Evolutionary conservation across 2,329 filamentous ascomycete genomes (phyloP).

Genomic region (Parastagonospora avenae): DNA sequence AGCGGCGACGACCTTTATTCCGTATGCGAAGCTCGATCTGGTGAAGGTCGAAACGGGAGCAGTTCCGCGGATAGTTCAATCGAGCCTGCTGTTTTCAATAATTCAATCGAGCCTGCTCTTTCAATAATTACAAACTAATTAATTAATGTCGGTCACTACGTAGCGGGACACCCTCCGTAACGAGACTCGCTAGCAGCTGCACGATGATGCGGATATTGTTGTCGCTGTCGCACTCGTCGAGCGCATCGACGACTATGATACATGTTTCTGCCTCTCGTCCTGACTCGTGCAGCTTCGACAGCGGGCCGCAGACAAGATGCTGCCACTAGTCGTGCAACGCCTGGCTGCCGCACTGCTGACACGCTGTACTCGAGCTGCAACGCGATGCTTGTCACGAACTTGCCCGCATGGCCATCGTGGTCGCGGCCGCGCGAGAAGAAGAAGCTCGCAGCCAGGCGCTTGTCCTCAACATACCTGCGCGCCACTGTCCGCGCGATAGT

Average conservation of each 20-base stretch:
- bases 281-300: slow-evolving; percentile 6
- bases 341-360: slow-evolving; percentile 5
- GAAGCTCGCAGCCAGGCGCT: slow-evolving; percentile 21
- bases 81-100: too few relatives aligned
- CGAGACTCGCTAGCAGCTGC: slow-evolving; percentile 17
- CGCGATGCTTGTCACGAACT: slow-evolving; percentile 21
- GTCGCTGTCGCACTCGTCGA: slow-evolving; percentile 39
- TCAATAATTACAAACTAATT: too few relatives aligned
- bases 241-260: slow-evolving; percentile 30
- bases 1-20: too few relatives aligned
- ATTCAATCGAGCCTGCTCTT: too few relatives aligned
- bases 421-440: slow-evolving; percentile 23
- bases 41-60: too few relatives aligned
- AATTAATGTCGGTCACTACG: too few relatives aligned
- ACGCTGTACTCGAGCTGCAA: slow-evolving; percentile 11
- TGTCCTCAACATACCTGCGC: slow-evolving; percentile 6
- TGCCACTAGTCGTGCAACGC: slow-evolving; percentile 23
- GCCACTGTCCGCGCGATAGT: too few relatives aligned
- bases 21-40: too few relatives aligned
- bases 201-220: slow-evolving; percentile 15
- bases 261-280: background rate
- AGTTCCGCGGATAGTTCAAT: too few relatives aligned
- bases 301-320: slow-evolving; percentile 18
- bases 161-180: too few relatives aligned
- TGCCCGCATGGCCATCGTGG: slow-evolving; percentile 13